Evolutionary conservation across 2,329 filamentous ascomycete genomes (phyloP).

Genomic region (Cryphonectria carpinicola): DNA sequence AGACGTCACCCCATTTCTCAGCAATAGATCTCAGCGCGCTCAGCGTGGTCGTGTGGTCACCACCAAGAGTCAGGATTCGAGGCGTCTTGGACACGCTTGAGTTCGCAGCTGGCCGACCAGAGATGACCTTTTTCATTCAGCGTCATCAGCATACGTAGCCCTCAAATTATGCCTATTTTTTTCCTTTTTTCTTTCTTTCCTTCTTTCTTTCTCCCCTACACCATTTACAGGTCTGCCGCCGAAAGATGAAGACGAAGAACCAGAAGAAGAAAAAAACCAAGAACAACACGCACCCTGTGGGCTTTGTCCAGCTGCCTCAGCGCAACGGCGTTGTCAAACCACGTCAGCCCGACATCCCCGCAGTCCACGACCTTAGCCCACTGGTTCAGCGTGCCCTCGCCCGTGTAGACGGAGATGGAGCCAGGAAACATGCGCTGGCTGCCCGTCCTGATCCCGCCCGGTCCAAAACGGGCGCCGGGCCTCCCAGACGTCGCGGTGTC

Average conservation of each 20-base stretch:
- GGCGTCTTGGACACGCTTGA: constrained; percentile 46
- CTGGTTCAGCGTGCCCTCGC: constrained; percentile 16
- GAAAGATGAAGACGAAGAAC: not conserved
- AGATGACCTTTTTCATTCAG: constrained; percentile 21
- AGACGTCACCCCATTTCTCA: constrained; percentile 59
- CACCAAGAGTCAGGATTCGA: constrained; percentile 65
- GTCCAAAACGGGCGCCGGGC: constrained; percentile 26
- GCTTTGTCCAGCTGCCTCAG: constrained; percentile 75
- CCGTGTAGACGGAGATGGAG: constrained; percentile 23
- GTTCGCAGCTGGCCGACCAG: constrained; percentile 44
- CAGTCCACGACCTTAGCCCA: constrained; percentile 66
- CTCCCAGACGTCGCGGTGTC: constrained; percentile 42
- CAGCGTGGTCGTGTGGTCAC: constrained; percentile 67
- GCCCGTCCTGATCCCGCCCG: constrained; percentile 26
- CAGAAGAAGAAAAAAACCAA: not conserved
- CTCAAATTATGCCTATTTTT: constrained; percentile 1
- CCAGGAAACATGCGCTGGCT: constrained; percentile 27
- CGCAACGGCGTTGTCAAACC: constrained; percentile 76
- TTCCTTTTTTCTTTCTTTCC: constrained; percentile 10
- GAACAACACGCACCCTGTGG: constrained; percentile 45
- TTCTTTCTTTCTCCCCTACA: constrained; percentile 10
- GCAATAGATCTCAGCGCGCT: constrained; percentile 64
- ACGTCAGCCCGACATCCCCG: constrained; percentile 77
- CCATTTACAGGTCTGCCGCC: not conserved
- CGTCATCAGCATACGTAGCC: not conserved